Evolutionary conservation across 202 grass and related monocot species (phyloP).

Genomic region (Saccharum hybrid): DNA sequence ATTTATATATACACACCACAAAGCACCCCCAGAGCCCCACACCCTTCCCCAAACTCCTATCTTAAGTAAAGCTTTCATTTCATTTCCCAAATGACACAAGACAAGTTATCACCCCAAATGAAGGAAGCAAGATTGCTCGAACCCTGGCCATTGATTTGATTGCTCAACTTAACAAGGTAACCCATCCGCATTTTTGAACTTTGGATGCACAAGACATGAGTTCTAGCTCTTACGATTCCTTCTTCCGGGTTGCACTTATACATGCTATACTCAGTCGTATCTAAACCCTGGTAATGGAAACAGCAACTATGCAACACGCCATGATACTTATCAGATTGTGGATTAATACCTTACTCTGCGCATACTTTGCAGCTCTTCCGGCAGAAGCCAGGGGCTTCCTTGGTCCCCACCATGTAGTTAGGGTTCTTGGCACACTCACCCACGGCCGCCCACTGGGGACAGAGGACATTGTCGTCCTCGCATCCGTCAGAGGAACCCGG

Average conservation of each 20-base stretch:
- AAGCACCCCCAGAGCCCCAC: not conserved
- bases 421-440: slow-evolving; percentile 92
- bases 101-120: not conserved
- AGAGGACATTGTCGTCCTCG: slow-evolving; percentile 65
- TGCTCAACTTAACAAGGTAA: slow-evolving; percentile 28
- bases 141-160: slow-evolving; percentile 21
- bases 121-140: slow-evolving; percentile 35
- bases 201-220: not conserved
- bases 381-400: slow-evolving; percentile 70
- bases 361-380: slow-evolving; percentile 74
- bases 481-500: slow-evolving; percentile 42
- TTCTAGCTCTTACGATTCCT: slow-evolving; percentile 22
- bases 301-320: not conserved
- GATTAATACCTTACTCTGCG: slow-evolving; percentile 38
- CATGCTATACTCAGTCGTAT: slow-evolving; percentile 33
- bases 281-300: slow-evolving; percentile 17
- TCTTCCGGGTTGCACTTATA: not conserved
- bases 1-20: not conserved
- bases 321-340: not conserved
- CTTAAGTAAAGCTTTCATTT: slow-evolving; percentile 5
- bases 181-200: not conserved
- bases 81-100: not conserved
- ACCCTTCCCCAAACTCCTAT: not conserved
- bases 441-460: slow-evolving; percentile 64
- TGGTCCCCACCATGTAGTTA: slow-evolving; percentile 75